Evolutionary conservation across 2,329 filamentous ascomycete genomes (phyloP).

Genomic region (Helicocarpus griseus): DNA sequence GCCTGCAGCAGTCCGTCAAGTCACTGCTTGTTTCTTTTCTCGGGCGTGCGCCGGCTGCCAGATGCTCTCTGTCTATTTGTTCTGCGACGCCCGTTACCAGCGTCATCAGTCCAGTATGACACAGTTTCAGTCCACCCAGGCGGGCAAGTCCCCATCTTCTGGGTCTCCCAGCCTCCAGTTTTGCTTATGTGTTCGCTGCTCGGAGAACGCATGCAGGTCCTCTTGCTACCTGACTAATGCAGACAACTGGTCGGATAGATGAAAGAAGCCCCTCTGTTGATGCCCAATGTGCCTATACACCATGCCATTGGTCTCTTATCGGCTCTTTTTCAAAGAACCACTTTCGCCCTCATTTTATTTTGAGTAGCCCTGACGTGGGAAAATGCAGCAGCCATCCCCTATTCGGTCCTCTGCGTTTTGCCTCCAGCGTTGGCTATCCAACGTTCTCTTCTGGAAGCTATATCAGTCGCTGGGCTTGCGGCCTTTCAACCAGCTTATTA

Average conservation of each 20-base stretch:
- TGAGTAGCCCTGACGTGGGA: constrained; percentile 8
- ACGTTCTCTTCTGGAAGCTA: neutral
- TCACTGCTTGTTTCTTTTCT: neutral
- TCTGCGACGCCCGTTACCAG: neutral
- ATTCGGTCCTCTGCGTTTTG: constrained; percentile 7
- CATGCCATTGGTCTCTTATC: constrained; percentile 9
- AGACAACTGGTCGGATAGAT: constrained; percentile 1
- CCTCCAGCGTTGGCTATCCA: constrained; percentile 2
- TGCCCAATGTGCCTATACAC: constrained; percentile 9
- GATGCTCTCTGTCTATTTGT: neutral
- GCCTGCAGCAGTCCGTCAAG: neutral
- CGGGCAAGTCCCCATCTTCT: neutral
- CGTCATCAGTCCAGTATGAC: neutral
- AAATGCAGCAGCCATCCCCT: constrained; percentile 7
- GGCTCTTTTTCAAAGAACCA: constrained; percentile 4
- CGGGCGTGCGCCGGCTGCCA: neutral
- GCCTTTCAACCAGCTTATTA: constrained; percentile 2
- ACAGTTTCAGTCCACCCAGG: neutral
- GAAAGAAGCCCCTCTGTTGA: constrained; percentile 6
- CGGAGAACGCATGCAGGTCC: constrained; percentile 2
- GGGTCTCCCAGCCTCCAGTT: neutral
- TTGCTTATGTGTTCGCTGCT: constrained; percentile 1
- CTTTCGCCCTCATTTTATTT: constrained; percentile 1
- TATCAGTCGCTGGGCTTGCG: neutral
- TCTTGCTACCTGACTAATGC: constrained; percentile 12